Base-by-base conservation (phyloP, 805 yeast genomes). In the Metschnikowia santaceciliae region DNA sequence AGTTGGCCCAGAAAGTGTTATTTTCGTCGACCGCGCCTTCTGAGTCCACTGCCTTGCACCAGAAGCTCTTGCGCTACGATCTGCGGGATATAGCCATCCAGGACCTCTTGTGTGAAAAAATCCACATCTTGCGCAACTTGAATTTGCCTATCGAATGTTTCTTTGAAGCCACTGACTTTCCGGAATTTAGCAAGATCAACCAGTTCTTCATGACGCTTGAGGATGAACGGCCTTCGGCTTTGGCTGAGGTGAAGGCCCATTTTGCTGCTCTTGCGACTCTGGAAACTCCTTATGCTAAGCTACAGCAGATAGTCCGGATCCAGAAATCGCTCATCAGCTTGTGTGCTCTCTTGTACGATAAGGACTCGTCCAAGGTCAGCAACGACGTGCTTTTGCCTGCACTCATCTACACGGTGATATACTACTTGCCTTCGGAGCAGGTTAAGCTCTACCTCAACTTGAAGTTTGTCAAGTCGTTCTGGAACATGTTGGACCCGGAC, bases 351-450 rank as follows among this genome's bases (percentile, higher is more conserved):
- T 35, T 52, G 26, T 58, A 61, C 46, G 52, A 54, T 26, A 61
- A 59, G 39, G 64, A 63, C 43, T 54, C 49, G 23, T 47, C 56
- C 34, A 52, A 53, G 40, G 53, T 72, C 45, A 71, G 66, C 57
- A 73, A 71, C 55, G 78, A 74, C 50, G 51, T 70, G n/a, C 59
- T 74, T 35, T 61, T 74, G 39, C 78, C 78, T 3, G 61, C 69
- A 5, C 61, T 74, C 51, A 73, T 74, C 23, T 71, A 68, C 52
- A 56, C 69, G 40, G 55, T 72, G 19, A 63, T 74, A 23, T 63
- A 68, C 48, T 65, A 69, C 55, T 49, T 62, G 14, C 59, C 63
- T 2, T 37, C 54, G 17, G 54, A 55, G 43, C 52, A 51, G 5
- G 48, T 50, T 30, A 75, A 72, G 17, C 57, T 73, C 32, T 69